phyloP scores from a whole-genome alignment of 768 basidiomycete genomes.

The Pholiota conissans region DNA sequence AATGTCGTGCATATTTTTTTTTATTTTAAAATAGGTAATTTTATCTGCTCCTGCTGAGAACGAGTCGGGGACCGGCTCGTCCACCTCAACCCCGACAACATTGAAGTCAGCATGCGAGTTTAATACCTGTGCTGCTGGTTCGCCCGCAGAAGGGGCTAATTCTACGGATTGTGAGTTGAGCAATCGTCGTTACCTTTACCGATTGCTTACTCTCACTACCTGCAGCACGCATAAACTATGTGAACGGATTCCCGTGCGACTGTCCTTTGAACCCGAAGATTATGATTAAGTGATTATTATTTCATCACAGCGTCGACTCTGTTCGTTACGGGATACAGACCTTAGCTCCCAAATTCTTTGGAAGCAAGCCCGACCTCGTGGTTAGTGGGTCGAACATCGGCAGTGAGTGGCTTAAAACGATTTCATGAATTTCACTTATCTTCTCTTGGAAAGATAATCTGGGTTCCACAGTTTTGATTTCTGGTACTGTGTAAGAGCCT shows the following conservation, averaged over 20 bases:
- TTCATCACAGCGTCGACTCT: constrained; percentile 25
- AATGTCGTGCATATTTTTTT: background rate
- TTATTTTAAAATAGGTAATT: too few relatives aligned
- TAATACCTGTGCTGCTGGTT: constrained; percentile 43
- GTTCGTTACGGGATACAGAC: constrained; percentile 44
- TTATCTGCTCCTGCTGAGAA: constrained; percentile 47
- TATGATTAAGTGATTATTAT: background rate
- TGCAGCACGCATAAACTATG: constrained; percentile 36
- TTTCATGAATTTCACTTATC: too few relatives aligned
- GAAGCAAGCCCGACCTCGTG: constrained; percentile 40
- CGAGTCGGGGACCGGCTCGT: constrained; percentile 46
- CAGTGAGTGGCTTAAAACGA: constrained; percentile 29
- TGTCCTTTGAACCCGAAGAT: background rate
- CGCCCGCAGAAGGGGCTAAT: constrained; percentile 43
- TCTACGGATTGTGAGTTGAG: constrained; percentile 34
- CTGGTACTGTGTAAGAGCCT: constrained; percentile 42
- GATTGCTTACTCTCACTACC: background rate
- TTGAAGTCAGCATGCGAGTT: constrained; percentile 43
- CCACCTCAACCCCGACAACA: constrained; percentile 32
- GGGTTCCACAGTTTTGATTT: constrained; percentile 29
- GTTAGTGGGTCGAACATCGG: constrained; percentile 49
- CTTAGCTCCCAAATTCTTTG: constrained; percentile 41
- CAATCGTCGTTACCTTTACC: background rate
- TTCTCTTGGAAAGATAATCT: constrained; percentile 27
- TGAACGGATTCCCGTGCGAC: constrained; percentile 35